phyloP scores from a whole-genome alignment of 1,139 yeast species.

The Meyerozyma smithsonii region DNA sequence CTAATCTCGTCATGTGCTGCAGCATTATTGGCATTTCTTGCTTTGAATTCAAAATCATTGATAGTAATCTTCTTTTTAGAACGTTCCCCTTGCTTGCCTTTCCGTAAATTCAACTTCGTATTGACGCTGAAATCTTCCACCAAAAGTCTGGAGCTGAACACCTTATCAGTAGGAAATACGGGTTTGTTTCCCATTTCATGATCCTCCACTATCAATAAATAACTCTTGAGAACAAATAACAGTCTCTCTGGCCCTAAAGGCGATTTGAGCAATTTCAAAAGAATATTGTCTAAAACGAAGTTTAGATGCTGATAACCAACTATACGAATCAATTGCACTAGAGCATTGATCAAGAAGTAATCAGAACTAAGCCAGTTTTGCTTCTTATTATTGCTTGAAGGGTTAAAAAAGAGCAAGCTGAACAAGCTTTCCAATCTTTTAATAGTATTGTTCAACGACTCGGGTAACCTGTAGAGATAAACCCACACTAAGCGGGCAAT shows the following conservation, averaged over 20 bases:
- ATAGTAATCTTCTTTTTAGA: slow-evolving; percentile 7
- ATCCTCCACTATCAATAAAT: slow-evolving; percentile 65
- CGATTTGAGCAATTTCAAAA: slow-evolving; percentile 57
- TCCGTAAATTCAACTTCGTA: slow-evolving; percentile 6
- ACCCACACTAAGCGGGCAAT: slow-evolving; percentile 83
- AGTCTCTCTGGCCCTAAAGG: slow-evolving; percentile 73
- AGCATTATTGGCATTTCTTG: slow-evolving; percentile 41
- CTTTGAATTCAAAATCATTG: slow-evolving; percentile 33
- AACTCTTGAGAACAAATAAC: slow-evolving; percentile 66
- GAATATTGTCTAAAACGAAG: slow-evolving; percentile 71
- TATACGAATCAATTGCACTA: slow-evolving; percentile 68
- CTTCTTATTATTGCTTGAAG: slow-evolving; percentile 45
- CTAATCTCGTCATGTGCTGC: slow-evolving; percentile 74
- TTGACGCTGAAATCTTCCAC: slow-evolving; percentile 7
- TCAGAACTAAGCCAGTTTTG: slow-evolving; percentile 71
- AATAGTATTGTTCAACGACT: slow-evolving; percentile 81
- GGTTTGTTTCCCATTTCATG: slow-evolving; percentile 56
- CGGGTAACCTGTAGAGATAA: slow-evolving; percentile 78
- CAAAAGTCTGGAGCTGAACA: slow-evolving; percentile 23
- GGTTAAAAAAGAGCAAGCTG: slow-evolving; percentile 47
- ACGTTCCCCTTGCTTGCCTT: slow-evolving; percentile 4
- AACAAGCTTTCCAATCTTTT: slow-evolving; percentile 51
- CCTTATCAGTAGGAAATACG: slow-evolving; percentile 67
- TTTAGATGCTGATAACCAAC: slow-evolving; percentile 78
- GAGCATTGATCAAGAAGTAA: slow-evolving; percentile 53